phyloP scores from a whole-genome alignment of 2,329 filamentous ascomycete genomes.

The Hortaea sp. region DNA sequence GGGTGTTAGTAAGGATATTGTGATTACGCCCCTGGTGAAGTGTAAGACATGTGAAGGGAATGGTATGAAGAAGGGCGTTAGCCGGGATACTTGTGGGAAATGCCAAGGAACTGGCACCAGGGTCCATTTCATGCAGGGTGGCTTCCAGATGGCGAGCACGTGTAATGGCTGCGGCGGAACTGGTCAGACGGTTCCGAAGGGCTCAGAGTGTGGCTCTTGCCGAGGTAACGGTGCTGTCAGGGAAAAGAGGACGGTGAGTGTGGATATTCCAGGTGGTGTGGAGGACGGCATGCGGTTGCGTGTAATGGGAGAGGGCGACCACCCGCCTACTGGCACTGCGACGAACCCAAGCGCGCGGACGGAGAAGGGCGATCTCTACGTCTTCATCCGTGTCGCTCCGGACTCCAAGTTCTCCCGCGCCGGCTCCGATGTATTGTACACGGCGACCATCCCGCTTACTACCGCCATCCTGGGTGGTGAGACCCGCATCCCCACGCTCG shows the following conservation, averaged over 20 bases:
- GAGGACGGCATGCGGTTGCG: conserved; percentile 92
- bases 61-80: conserved; percentile 72
- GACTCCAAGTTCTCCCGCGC: conserved; percentile 82
- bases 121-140: conserved; percentile 81
- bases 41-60: conserved; percentile 77
- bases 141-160: conserved; percentile 91
- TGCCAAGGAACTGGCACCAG: conserved; percentile 82
- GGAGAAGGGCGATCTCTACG: conserved; percentile 80
- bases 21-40: conserved; percentile 67
- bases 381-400: conserved; percentile 78
- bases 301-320: conserved; percentile 77
- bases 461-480: conserved; percentile 89
- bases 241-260: conserved; percentile 70
- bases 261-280: conserved; percentile 91
- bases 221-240: conserved; percentile 73
- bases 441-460: conserved; percentile 79
- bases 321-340: conserved; percentile 63
- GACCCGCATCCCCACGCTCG: conserved; percentile 78
- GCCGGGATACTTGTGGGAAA: conserved; percentile 60
- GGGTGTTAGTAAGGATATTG: conserved; percentile 78
- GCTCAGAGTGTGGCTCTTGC: conserved; percentile 72
- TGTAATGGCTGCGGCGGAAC: conserved; percentile 73
- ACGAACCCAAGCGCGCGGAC: conserved; percentile 53
- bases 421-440: conserved; percentile 87
- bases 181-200: conserved; percentile 65